Percentiles rank a stretch among this genome's conserved stretches.
Conservation (phyloP, 257 asterid species). For the Fraxinus quadrangulata region DNA sequence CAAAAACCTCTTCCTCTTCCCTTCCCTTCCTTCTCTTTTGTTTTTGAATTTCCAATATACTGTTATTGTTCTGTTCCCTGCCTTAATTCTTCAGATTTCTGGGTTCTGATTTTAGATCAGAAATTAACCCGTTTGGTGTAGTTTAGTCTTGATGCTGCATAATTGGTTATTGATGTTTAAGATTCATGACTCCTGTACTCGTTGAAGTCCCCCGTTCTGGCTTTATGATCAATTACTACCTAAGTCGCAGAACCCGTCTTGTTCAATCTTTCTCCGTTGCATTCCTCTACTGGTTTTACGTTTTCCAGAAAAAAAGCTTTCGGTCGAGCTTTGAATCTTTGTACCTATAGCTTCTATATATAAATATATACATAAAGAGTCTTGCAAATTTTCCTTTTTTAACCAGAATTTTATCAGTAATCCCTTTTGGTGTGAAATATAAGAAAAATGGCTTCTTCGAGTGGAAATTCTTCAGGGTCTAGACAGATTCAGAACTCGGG, state of each 20-base stretch:
- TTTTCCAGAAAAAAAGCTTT: constrained; percentile 52
- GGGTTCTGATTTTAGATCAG: not conserved
- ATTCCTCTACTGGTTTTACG: constrained; percentile 95
- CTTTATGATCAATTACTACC: constrained; percentile 57
- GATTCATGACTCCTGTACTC: constrained; percentile 73
- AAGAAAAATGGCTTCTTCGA: constrained; percentile 56
- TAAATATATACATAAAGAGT: not conserved
- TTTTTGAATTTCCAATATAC: not conserved
- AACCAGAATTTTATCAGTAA: not conserved
- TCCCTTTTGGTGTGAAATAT: constrained; percentile 16
- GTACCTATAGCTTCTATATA: not conserved
- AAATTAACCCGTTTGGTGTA: constrained; percentile 14
- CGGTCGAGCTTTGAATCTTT: constrained; percentile 1
- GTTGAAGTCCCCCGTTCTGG: constrained; percentile 75
- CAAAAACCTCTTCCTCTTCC: constrained; percentile 49
- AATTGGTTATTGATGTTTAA: constrained; percentile 34
- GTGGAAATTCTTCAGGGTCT: constrained; percentile 68
- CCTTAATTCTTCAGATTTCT: not conserved
- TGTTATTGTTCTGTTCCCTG: constrained; percentile 28
- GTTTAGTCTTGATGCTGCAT: constrained; percentile 37
- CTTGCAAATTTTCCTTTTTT: not conserved
- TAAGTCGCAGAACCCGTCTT: constrained; percentile 71
- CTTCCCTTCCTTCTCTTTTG: constrained; percentile 24
- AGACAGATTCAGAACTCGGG: constrained; percentile 50
- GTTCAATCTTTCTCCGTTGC: constrained; percentile 95